These are phyloP conservation scores for Termitomyces sp. DNA, from an alignment of 768 basidiomycete genomes.

Conservation along the genomic window DNA sequence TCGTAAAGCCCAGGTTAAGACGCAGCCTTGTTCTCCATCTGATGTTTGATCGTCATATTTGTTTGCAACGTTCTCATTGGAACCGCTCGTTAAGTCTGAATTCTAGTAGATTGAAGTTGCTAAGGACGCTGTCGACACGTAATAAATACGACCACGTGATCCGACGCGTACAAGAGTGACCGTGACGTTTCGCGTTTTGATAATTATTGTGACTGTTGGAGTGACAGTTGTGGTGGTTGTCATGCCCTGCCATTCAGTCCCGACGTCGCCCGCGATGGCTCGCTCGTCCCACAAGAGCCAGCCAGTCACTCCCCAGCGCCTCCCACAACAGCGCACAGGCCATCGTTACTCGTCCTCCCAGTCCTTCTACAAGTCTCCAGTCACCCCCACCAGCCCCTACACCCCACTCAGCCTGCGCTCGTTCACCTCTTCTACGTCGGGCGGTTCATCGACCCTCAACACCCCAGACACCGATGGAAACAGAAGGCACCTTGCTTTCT, in stretches of 20 bases:
- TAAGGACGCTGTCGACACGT: background rate
- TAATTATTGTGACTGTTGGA: slow-evolving; percentile 1
- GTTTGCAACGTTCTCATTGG: too few species aligned
- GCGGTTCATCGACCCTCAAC: slow-evolving; percentile 50
- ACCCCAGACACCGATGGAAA: slow-evolving; percentile 52
- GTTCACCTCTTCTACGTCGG: slow-evolving; percentile 48
- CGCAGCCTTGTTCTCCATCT: too few species aligned
- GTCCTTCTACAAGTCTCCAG: slow-evolving; percentile 52
- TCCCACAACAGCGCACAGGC: slow-evolving; percentile 37
- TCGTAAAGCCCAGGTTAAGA: too few species aligned
- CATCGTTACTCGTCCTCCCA: slow-evolving; percentile 39
- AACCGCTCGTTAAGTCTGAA: too few species aligned
- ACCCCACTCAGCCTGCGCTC: slow-evolving; percentile 71
- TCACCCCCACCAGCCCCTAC: slow-evolving; percentile 65
- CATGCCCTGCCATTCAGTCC: slow-evolving; percentile 34
- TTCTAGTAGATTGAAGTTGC: too few species aligned
- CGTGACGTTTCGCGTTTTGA: slow-evolving; percentile 15
- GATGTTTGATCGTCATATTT: background rate
- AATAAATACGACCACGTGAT: slow-evolving; percentile 16
- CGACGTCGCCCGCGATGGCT: slow-evolving; percentile 42
- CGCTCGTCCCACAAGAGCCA: slow-evolving; percentile 34
- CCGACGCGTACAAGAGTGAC: slow-evolving; percentile 15
- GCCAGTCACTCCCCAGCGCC: slow-evolving; percentile 68
- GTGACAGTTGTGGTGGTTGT: slow-evolving; percentile 17
- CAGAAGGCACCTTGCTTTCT: slow-evolving; percentile 39